phyloP scores from a whole-genome alignment of 371 early-diverging fungal species.

The Chytridium lagenaria region DNA sequence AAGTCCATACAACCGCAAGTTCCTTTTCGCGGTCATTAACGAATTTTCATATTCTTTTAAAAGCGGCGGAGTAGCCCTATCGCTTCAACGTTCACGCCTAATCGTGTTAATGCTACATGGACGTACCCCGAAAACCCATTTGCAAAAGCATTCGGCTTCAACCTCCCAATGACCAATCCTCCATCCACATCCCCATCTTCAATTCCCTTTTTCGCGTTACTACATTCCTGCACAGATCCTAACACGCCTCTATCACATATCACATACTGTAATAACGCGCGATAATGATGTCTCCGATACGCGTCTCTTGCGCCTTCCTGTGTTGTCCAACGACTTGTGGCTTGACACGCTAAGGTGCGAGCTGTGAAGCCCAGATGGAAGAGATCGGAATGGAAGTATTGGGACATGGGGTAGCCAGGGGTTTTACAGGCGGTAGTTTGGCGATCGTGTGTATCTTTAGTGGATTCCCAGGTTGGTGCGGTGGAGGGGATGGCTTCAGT shows the following conservation, averaged over 20 bases:
- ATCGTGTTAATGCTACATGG: constrained; percentile 57
- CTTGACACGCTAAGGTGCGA: constrained; percentile 84
- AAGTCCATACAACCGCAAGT: constrained; percentile 80
- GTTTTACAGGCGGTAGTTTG: neutral
- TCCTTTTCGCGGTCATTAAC: constrained; percentile 55
- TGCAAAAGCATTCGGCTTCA: constrained; percentile 42
- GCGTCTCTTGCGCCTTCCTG: constrained; percentile 31
- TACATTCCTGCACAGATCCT: neutral
- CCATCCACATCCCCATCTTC: neutral
- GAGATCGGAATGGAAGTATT: constrained; percentile 37
- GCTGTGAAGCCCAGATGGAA: constrained; percentile 71
- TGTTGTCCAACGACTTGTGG: constrained; percentile 77
- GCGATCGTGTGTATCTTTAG: constrained; percentile 36
- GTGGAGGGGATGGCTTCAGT: constrained; percentile 45
- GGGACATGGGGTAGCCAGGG: constrained; percentile 78
- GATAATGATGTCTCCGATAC: constrained; percentile 66
- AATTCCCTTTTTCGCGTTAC: constrained; percentile 5
- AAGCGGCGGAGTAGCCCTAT: constrained; percentile 38
- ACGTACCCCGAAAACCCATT: constrained; percentile 55
- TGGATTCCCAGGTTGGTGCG: constrained; percentile 28
- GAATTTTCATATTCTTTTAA: constrained; percentile 26
- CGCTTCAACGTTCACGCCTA: constrained; percentile 47
- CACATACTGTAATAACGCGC: constrained; percentile 71
- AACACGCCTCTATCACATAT: constrained; percentile 59
- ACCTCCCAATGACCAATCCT: constrained; percentile 40